Evolutionary conservation across 2,329 filamentous ascomycete species (phyloP), one percentile per base, ranked within the genome.

Genomic region (Lachnellula occidentalis): DNA sequence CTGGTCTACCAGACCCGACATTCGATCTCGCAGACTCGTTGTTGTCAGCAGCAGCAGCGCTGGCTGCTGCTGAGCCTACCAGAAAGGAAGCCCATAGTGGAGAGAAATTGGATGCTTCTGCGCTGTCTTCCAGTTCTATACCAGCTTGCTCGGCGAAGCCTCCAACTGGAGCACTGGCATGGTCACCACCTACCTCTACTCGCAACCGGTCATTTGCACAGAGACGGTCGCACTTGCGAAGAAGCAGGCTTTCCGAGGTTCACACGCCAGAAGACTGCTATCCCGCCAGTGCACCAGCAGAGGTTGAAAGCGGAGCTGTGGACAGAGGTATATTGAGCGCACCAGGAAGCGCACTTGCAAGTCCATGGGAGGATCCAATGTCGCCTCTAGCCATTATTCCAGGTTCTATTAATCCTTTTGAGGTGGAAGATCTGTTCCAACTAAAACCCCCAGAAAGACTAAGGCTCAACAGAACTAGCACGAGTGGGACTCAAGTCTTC

Each of bases 401-500:
- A 6, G 34, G 17, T 54, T 8, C 15, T 31, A 22, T 24, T n/a
- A 15, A 15, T 4, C n/a, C 27, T 22, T 6, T 36, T 12, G 49
- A 41, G 11, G 6, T 41, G 17, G 21, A 21, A 37, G 34, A 27
- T 21, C 37, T 31, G 34, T 24, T 21, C 7, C n/a, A 31, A 22
- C 14, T 27, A 31, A 22, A 34, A 15, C 11, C 19, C 8, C 31
- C 9, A 11, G 36, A 48, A 17, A 59, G 56, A 34, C 56, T 48
- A 31, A 58, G 49, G 24, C 24, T 67, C 11, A 48, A 42, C 31
- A 61, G 65, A 47, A 58, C 54, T 15, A 69, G 63, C 45, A 66
- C 59, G 6, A 66, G 58, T 55, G 66, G 66, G 34, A 67, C 64
- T 9, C 66, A 67, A 42, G 53, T 69, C 27, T 67, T 68, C 47